Evolutionary conservation across 148 eudicot species (phyloP).

Genomic region (Nyssa sinensis): DNA sequence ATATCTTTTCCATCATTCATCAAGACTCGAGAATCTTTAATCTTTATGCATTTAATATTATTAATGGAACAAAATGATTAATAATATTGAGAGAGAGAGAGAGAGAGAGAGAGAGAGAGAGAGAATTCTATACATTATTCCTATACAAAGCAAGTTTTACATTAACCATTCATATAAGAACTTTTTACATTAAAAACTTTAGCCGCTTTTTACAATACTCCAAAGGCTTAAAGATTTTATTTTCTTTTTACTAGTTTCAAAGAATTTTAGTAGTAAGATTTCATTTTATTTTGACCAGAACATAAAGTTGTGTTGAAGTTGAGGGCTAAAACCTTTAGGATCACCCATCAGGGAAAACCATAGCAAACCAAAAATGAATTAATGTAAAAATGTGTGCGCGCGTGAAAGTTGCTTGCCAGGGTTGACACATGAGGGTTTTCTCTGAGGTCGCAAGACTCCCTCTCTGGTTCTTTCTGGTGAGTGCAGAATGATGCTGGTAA

Average conservation of each 20-base stretch:
- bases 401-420: background rate
- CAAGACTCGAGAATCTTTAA: too few species aligned
- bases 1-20: too few species aligned
- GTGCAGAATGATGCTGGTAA: too few species aligned
- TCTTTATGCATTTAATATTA: too few species aligned
- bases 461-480: too few species aligned
- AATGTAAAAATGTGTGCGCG: background rate
- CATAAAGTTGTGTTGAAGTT: background rate
- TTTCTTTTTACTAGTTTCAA: background rate
- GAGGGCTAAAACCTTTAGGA: background rate
- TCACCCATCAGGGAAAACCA: background rate
- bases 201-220: background rate
- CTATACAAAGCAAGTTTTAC: background rate
- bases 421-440: too few species aligned
- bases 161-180: background rate
- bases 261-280: too few species aligned
- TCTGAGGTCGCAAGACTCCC: too few species aligned
- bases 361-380: background rate
- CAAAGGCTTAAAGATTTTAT: too few species aligned
- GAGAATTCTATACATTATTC: background rate
- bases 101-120: background rate
- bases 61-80: background rate
- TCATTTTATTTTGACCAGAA: background rate
- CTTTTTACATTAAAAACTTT: background rate
- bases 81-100: background rate